Evolutionary conservation across 768 basidiomycete genomes (phyloP), one percentile per base, ranked within the genome.

Genomic region (Tylopilus plumbeoviolaceoides): DNA sequence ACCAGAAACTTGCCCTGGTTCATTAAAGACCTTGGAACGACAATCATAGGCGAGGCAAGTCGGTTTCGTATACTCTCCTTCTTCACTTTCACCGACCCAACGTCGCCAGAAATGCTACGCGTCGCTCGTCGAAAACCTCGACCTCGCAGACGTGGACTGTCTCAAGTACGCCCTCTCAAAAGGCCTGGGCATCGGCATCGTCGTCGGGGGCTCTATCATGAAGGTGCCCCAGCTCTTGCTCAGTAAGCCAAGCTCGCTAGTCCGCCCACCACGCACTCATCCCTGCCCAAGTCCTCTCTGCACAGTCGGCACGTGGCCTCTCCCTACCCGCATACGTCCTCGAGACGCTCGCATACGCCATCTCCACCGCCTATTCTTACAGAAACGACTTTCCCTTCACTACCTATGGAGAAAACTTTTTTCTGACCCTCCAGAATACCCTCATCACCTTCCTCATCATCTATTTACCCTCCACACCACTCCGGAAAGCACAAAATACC

Each of bases 361-460:
- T 99, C 62, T 93, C 85, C 0, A 80, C 94, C 25, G 83, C 84
- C 11, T 99, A 98, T 72, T 87, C 94, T 2, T 83, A 82, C 61
- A 78, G 92, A 21, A 87, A 91, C 63, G 69, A 75, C 21, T 98
- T 95, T 71, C 93, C 97, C 0, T 97, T 98, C 77, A 92, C 91
- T 18, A 98, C 97, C 1, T 99, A 98, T 55, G 97, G 97, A 63
- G 97, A 99, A 71, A 98, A 95, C 75, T 68, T 94, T 51, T 98
- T 98, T 82, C 79, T 98, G 45, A 85, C 91, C 28, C 63, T 93
- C 53, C 93, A 95, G 71, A 93, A 95, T 74, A 75, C 87, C 60
- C 55, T 89, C 72, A 92, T 98, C 67, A 92, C 91, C 15, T 77
- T 93, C 63, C 83, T 95, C 60, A 95, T 95, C 70, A 78, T 94